Percentiles rank a stretch among this genome's conserved stretches.
phyloP scores from a whole-genome alignment of 495 filamentous ascomycete species.

The Xylaria castorea region DNA sequence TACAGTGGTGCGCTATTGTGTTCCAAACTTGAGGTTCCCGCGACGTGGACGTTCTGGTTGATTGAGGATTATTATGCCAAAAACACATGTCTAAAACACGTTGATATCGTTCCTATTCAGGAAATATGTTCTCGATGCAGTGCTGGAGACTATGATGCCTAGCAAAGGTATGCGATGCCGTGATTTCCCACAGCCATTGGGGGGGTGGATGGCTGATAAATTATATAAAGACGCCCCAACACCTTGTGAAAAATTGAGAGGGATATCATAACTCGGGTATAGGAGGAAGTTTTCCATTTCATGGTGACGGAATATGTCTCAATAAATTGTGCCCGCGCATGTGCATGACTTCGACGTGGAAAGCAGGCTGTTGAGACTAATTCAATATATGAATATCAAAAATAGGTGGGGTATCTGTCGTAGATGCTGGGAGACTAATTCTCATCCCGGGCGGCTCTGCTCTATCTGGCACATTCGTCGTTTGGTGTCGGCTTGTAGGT shows the following conservation, averaged over 20 bases:
- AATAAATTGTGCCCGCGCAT: background rate
- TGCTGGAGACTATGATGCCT: background rate
- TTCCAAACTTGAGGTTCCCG: too few relatives aligned
- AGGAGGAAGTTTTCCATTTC: background rate
- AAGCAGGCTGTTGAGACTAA: background rate
- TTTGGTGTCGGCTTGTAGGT: constrained; percentile 7
- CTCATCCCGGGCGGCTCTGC: constrained; percentile 6
- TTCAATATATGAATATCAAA: background rate
- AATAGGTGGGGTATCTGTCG: background rate
- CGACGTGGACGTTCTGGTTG: too few relatives aligned
- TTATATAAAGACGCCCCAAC: too few relatives aligned
- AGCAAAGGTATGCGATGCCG: background rate
- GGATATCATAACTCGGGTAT: background rate
- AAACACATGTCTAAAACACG: too few relatives aligned
- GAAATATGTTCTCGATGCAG: background rate
- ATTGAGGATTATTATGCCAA: too few relatives aligned
- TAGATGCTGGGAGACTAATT: background rate
- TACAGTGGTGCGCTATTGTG: background rate
- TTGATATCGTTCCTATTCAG: background rate
- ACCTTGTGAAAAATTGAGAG: too few relatives aligned
- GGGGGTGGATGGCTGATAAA: too few relatives aligned
- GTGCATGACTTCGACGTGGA: background rate
- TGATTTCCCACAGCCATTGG: background rate
- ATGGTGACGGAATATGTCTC: background rate
- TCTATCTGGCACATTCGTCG: constrained; percentile 14